Conservation (phyloP, 1,139 yeast species). For the Kodamaea arcana region DNA sequence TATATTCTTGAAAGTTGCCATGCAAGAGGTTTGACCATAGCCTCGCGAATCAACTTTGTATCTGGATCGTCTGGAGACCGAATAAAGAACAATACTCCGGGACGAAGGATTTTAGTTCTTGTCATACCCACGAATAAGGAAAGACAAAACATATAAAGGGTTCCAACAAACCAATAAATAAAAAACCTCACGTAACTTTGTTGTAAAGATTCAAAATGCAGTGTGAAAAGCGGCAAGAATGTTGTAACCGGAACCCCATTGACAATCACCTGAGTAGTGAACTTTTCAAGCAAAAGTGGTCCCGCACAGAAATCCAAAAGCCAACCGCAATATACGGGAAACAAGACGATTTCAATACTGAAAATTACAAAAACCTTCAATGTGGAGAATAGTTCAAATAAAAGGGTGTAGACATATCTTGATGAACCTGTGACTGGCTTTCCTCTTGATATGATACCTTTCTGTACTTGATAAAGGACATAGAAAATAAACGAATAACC, state of each 20-base stretch:
- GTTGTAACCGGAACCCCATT: conserved; percentile 3
- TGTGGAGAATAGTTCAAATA: conserved; percentile 54
- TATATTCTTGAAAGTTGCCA: conserved; percentile 72
- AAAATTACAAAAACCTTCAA: conserved; percentile 73
- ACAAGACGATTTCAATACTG: conserved; percentile 72
- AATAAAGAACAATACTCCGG: conserved; percentile 87
- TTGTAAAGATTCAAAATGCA: conserved; percentile 19
- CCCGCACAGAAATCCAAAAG: conserved; percentile 66
- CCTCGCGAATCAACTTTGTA: conserved; percentile 83
- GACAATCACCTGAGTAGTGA: not conserved
- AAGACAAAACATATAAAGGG: conserved; percentile 80
- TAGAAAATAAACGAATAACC: conserved; percentile 38
- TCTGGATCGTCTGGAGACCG: conserved; percentile 95
- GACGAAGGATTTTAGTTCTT: conserved; percentile 66
- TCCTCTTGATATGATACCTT: conserved; percentile 24
- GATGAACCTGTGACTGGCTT: conserved; percentile 47
- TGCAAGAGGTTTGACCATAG: conserved; percentile 68
- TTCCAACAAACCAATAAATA: conserved; percentile 72
- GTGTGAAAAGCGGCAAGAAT: conserved; percentile 22
- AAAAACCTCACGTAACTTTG: conserved; percentile 12
- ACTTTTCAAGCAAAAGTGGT: conserved; percentile 40
- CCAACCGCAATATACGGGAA: conserved; percentile 85
- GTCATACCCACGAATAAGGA: conserved; percentile 86
- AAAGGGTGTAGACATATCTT: conserved; percentile 45
- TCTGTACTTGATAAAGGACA: conserved; percentile 33